Conservation (phyloP, 2,329 filamentous ascomycete genomes). For the Calonectria hongkongensis region DNA sequence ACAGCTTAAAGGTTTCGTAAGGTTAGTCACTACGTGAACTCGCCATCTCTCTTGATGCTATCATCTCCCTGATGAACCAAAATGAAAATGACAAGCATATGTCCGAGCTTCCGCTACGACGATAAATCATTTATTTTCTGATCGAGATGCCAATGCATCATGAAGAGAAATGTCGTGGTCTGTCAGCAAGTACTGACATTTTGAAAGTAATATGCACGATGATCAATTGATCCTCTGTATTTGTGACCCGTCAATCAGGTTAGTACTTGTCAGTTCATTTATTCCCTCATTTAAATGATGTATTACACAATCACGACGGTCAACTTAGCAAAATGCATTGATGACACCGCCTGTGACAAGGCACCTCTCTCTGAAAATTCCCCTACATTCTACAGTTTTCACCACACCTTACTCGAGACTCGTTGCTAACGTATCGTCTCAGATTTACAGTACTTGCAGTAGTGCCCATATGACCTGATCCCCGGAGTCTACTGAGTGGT, state of each 20-base stretch:
- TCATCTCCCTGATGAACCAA: slow-evolving; percentile 84
- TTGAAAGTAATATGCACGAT: slow-evolving; percentile 35
- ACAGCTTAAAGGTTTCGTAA: slow-evolving; percentile 42
- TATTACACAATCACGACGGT: slow-evolving; percentile 67
- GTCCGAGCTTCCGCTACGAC: slow-evolving; percentile 82
- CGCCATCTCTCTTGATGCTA: slow-evolving; percentile 40
- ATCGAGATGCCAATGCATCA: slow-evolving; percentile 50
- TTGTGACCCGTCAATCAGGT: slow-evolving; percentile 45
- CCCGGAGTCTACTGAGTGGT: no score
- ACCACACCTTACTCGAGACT: slow-evolving; percentile 39
- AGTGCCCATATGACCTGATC: not conserved
- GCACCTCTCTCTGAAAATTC: slow-evolving; percentile 59
- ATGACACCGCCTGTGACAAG: slow-evolving; percentile 69
- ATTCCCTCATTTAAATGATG: slow-evolving; percentile 60
- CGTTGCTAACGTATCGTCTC: slow-evolving; percentile 31
- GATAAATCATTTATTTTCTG: slow-evolving; percentile 62
- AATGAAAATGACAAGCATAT: slow-evolving; percentile 97
- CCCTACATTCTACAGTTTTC: slow-evolving; percentile 13
- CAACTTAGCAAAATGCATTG: slow-evolving; percentile 69
- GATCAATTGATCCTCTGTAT: not conserved
- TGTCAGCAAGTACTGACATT: slow-evolving; percentile 51
- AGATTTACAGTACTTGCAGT: not conserved
- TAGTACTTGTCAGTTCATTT: slow-evolving; percentile 47
- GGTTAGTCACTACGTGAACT: slow-evolving; percentile 51
- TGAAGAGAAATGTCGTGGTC: slow-evolving; percentile 41